These are phyloP conservation scores for Cystofilobasidium capitatum DNA, from an alignment of 768 basidiomycete species.

Conservation along the genomic window DNA sequence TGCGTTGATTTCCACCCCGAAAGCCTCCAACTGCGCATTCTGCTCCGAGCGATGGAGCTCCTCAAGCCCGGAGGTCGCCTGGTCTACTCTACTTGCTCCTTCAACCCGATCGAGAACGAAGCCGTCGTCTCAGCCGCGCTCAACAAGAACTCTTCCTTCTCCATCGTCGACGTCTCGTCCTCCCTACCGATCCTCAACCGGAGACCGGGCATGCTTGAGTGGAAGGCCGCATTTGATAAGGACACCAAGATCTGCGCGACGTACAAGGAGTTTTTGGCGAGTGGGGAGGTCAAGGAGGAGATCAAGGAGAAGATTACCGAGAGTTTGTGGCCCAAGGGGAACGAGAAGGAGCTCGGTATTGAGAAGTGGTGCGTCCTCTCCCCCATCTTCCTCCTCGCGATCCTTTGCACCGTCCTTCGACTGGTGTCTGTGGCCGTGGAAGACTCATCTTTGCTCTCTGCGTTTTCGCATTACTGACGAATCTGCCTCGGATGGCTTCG, in stretches of 20 bases:
- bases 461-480: background rate
- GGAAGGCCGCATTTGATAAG: slow-evolving; percentile 61
- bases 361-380: slow-evolving; percentile 55
- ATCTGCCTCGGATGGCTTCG: background rate
- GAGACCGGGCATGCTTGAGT: slow-evolving; percentile 62
- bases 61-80: slow-evolving; percentile 76
- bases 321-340: slow-evolving; percentile 69
- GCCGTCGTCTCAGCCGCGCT: slow-evolving; percentile 84
- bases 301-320: slow-evolving; percentile 44
- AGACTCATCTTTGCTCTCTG: no score
- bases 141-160: slow-evolving; percentile 59
- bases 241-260: slow-evolving; percentile 39
- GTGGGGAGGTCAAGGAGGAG: slow-evolving; percentile 40
- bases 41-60: slow-evolving; percentile 84
- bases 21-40: slow-evolving; percentile 84
- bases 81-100: slow-evolving; percentile 94
- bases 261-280: slow-evolving; percentile 51
- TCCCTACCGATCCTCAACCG: slow-evolving; percentile 62
- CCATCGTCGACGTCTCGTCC: slow-evolving; percentile 67
- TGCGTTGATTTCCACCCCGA: no score
- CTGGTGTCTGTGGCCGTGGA: background rate
- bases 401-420: no score
- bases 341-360: slow-evolving; percentile 53
- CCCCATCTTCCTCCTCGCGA: background rate
- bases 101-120: slow-evolving; percentile 96